Conservation (phyloP, 2,329 filamentous ascomycete species). For the Xylaria polymorpha region DNA sequence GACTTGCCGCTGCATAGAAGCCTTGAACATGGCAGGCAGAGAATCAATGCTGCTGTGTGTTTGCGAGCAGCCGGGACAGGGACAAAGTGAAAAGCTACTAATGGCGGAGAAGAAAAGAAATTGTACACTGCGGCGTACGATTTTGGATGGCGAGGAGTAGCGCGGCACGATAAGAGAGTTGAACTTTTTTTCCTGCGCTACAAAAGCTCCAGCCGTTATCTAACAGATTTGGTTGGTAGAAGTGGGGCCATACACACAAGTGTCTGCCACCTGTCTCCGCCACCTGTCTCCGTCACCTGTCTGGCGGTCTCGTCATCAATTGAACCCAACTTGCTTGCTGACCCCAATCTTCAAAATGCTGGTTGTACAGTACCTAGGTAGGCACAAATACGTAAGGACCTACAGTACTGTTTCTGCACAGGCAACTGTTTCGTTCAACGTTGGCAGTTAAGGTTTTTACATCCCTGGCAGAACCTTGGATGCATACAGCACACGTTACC, state of each 20-base stretch:
- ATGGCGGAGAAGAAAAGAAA: neutral
- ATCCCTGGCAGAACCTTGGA: too few relatives aligned
- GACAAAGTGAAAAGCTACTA: neutral
- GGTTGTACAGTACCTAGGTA: too few relatives aligned
- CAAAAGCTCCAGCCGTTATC: neutral
- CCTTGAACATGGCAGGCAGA: constrained; percentile 44
- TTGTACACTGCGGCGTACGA: constrained; percentile 9
- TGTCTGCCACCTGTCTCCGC: neutral
- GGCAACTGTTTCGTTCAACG: too few relatives aligned
- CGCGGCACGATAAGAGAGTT: constrained; percentile 19
- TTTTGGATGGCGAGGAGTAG: constrained; percentile 14
- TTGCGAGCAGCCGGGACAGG: neutral
- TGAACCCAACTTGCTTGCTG: neutral
- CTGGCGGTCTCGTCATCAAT: neutral
- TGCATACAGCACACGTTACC: too few relatives aligned
- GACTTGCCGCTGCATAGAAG: constrained; percentile 48
- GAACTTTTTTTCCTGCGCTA: constrained; percentile 32
- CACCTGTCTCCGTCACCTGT: neutral
- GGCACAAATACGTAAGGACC: too few relatives aligned
- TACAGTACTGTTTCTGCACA: too few relatives aligned
- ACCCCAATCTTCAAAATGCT: too few relatives aligned
- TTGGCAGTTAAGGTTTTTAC: too few relatives aligned
- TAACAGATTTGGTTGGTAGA: too few relatives aligned
- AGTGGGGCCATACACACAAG: neutral
- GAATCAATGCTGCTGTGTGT: constrained; percentile 10